Percentiles rank a stretch among this genome's conserved stretches.
These are phyloP conservation scores for Didymellaceae sp. DNA, from an alignment of 2,329 filamentous ascomycete genomes.

Conservation along the genomic window DNA sequence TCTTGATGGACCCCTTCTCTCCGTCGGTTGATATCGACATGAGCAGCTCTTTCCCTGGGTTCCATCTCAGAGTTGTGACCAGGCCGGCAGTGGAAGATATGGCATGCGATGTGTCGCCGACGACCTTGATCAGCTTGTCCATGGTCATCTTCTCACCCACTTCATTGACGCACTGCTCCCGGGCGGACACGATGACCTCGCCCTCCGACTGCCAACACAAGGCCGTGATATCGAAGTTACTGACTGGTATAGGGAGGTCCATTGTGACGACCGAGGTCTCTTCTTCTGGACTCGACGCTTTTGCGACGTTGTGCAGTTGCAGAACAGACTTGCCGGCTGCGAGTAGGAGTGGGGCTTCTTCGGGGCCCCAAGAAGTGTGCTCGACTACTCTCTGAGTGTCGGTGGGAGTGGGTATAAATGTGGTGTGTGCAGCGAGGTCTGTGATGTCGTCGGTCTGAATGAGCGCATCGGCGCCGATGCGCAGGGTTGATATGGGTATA, in stretches of 20 bases:
- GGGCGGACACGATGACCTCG: conserved; percentile 44
- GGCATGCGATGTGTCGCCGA: conserved; percentile 37
- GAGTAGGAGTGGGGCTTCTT: conserved; percentile 40
- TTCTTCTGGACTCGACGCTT: conserved; percentile 15
- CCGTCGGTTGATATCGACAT: conserved; percentile 50
- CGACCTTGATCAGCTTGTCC: conserved; percentile 46
- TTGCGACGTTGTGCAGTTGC: conserved; percentile 40
- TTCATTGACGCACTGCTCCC: conserved; percentile 46
- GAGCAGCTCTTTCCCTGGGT: conserved; percentile 41
- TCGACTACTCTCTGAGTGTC: conserved; percentile 34
- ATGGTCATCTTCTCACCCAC: conserved; percentile 47
- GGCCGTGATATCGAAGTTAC: conserved; percentile 45
- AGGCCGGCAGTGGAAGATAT: conserved; percentile 48
- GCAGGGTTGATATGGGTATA: conserved; percentile 48
- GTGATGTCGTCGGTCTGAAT: conserved; percentile 47
- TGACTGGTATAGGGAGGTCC: conserved; percentile 39
- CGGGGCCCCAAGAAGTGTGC: conserved; percentile 47
- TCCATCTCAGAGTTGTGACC: conserved; percentile 48
- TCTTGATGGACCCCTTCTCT: conserved; percentile 47
- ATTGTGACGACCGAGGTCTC: conserved; percentile 22
- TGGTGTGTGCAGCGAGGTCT: conserved; percentile 41
- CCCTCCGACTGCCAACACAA: conserved; percentile 45
- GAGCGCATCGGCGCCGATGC: conserved; percentile 46
- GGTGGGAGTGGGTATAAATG: conserved; percentile 35
- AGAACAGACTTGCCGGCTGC: conserved; percentile 47